Evolutionary conservation across 1,139 yeast species (phyloP).

Genomic region (Blastobotrys malaysiensis): DNA sequence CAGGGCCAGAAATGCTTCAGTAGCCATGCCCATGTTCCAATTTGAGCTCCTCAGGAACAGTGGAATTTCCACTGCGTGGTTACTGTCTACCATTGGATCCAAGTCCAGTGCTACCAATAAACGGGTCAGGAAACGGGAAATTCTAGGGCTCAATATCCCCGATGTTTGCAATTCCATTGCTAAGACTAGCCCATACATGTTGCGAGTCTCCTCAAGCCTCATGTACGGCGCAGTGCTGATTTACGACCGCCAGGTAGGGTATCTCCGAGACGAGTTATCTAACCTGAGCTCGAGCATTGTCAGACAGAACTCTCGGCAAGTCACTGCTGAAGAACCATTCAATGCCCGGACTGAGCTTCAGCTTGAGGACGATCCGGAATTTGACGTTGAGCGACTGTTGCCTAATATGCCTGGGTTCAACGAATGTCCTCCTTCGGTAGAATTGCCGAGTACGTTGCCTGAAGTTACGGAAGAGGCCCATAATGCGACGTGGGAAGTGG

Average conservation of each 20-base stretch:
- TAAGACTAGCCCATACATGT: background rate
- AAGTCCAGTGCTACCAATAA: background rate
- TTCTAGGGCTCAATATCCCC: slow-evolving; percentile 2
- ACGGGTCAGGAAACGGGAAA: slow-evolving; percentile 8
- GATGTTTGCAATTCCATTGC: slow-evolving; percentile 7
- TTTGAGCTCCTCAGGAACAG: background rate
- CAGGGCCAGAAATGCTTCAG: background rate
- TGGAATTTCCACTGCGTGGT: slow-evolving; percentile 17
- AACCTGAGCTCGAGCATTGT: background rate
- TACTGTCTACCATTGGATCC: slow-evolving; percentile 18
- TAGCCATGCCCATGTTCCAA: background rate
- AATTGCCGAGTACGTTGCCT: background rate
- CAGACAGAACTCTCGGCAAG: background rate
- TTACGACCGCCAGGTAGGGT: slow-evolving; percentile 5
- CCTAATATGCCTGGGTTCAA: background rate
- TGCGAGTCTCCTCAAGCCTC: slow-evolving; percentile 11
- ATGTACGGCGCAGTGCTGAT: slow-evolving; percentile 11
- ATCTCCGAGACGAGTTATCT: background rate
- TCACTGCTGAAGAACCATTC: background rate
- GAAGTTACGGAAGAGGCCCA: too few relatives aligned
- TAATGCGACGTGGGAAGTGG: background rate
- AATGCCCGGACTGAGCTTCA: background rate
- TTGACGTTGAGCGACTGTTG: background rate
- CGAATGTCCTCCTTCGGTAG: slow-evolving; percentile 5
- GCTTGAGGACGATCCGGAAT: background rate